Base-by-base conservation (phyloP, 257 asterid species). In the Solanum sitiens region DNA sequence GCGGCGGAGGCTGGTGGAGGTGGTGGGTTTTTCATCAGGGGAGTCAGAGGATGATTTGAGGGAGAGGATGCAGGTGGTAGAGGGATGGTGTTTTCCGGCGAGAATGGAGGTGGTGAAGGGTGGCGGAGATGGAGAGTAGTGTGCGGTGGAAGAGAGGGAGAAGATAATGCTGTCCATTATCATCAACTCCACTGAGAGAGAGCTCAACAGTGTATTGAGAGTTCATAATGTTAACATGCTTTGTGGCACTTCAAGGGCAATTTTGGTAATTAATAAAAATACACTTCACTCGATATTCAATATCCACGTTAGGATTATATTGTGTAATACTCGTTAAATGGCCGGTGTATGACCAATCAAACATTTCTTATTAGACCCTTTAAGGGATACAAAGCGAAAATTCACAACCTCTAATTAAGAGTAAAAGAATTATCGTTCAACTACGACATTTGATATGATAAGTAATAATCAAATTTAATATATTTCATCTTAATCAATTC, bases 1-100 rank as follows among this genome's bases (percentile, higher is more conserved):
- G 77, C 98, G 98, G 92, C 92, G 92, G 90, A 93, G 83, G 91
- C 84, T 86, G 86, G 90, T 77, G 92, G 94, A 75, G 88, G 86
- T 18, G 70, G 70, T 18, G 70, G 86, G 86, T 50, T 82, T 82
- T 18, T 50, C 70, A 0, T 50, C 70, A 0, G 32, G 88, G 32
- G 1, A 50, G 44, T 15, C 91, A 74, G 67, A 91, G 84, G 83
- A 83, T 12, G 91, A 70, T 88, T 91, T 70, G 88, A 93, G 93
- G 93, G 86, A 88, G 84, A 88, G 76, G 47, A 73, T 50, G 89
- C 80, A 25, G 37, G 89, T 32, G 89, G 89, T 45, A 77, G 90
- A 82, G 89, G 90, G 83, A 4, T 87, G 89, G 42, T 65, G 85
- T 79, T 79, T 79, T 4, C 40, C 40, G 92, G n/a, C 72, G 87